phyloP scores from a whole-genome alignment of 2,329 filamentous ascomycete species.

The Coniella lustricola region DNA sequence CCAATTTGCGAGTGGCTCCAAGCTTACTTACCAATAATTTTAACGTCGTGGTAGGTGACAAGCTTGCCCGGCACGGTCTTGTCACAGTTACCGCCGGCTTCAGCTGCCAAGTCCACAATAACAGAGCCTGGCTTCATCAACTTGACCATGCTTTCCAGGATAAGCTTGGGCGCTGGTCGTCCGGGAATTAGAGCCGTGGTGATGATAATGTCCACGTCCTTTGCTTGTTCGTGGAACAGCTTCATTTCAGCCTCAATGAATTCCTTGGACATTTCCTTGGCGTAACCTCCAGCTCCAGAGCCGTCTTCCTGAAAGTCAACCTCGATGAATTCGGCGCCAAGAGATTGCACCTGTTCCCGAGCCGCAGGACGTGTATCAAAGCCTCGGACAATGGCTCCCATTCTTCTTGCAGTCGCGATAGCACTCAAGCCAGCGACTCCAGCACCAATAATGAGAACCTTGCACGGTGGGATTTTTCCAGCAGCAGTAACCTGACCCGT shows the following conservation, averaged over 20 bases:
- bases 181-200: conserved; percentile 90
- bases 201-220: conserved; percentile 86
- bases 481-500: conserved; percentile 88
- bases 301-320: conserved; percentile 81
- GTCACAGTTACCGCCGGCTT: conserved; percentile 84
- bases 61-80: conserved; percentile 69
- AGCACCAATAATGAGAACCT: conserved; percentile 83
- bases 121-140: conserved; percentile 89
- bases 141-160: conserved; percentile 71
- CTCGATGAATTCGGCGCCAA: conserved; percentile 85
- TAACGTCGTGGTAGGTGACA: conserved; percentile 66
- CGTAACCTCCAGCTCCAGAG: conserved; percentile 77
- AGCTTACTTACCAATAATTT: conserved; percentile 61
- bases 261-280: conserved; percentile 90
- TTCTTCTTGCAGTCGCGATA: conserved; percentile 76
- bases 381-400: conserved; percentile 83
- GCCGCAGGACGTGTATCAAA: conserved; percentile 89
- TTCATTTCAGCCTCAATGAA: conserved; percentile 93
- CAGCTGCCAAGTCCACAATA: conserved; percentile 79
- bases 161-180: conserved; percentile 72
- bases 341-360: conserved; percentile 81
- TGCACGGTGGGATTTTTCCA: conserved; percentile 83
- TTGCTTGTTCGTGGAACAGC: conserved; percentile 78
- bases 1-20: not conserved
- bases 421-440: conserved; percentile 84